Conservation (phyloP, 2,329 filamentous ascomycete genomes). For the Aspergillus pseudoviridinutans region DNA sequence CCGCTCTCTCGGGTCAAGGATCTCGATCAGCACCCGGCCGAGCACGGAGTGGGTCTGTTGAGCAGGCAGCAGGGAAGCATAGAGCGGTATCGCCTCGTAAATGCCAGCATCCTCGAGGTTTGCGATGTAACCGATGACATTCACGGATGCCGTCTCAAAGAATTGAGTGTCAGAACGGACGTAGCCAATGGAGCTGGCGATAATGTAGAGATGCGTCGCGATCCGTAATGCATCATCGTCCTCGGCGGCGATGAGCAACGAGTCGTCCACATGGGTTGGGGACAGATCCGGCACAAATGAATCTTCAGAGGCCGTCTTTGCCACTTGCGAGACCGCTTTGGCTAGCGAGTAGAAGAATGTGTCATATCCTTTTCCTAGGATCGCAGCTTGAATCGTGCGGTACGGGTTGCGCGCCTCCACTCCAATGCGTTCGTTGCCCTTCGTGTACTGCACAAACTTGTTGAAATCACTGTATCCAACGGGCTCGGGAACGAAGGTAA, state of each 20-base stretch:
- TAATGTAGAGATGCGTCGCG: conserved; percentile 62
- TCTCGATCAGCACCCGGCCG: conserved; percentile 70
- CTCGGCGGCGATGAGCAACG: conserved; percentile 34
- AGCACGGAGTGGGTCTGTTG: conserved; percentile 66
- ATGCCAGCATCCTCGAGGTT: conserved; percentile 69
- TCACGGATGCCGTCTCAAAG: conserved; percentile 59
- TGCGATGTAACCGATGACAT: conserved; percentile 77
- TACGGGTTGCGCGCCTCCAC: conserved; percentile 42
- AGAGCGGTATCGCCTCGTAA: conserved; percentile 77
- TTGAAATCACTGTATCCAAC: conserved; percentile 36
- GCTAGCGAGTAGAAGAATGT: conserved; percentile 40
- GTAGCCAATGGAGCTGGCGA: conserved; percentile 59
- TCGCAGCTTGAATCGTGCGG: conserved; percentile 41
- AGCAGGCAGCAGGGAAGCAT: conserved; percentile 72
- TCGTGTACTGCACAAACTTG: conserved; percentile 36
- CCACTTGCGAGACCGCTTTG: conserved; percentile 37
- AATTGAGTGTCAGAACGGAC: conserved; percentile 48
- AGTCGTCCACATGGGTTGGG: conserved; percentile 53
- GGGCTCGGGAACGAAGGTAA: conserved; percentile 56
- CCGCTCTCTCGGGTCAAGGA: conserved; percentile 64
- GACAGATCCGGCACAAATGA: conserved; percentile 37
- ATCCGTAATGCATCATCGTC: conserved; percentile 63
- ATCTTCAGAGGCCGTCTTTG: conserved; percentile 21
- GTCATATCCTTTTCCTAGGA: conserved; percentile 41
- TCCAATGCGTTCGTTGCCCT: conserved; percentile 32